Evolutionary conservation across 2,329 filamentous ascomycete species (phyloP).

Genomic region (Ophiostoma tasmaniense): DNA sequence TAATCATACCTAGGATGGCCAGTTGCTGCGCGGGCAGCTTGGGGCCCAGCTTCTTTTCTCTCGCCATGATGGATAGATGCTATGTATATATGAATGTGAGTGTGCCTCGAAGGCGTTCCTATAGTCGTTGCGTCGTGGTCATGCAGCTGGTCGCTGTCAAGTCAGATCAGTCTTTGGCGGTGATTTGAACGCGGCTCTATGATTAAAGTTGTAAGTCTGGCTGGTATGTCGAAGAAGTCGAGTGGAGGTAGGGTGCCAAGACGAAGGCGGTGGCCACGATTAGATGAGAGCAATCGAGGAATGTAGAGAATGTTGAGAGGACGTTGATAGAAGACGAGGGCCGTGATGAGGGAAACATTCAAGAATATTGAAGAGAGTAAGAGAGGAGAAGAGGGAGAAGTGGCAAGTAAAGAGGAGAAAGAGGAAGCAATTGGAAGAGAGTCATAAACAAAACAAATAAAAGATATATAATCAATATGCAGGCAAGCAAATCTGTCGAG

Average conservation of each 20-base stretch:
- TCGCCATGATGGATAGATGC: constrained; percentile 17
- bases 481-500: not conserved
- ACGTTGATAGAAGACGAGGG: not conserved
- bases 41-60: constrained; percentile 31
- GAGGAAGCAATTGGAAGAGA: not conserved
- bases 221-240: not conserved
- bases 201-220: not conserved
- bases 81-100: not conserved
- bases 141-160: not conserved
- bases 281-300: not conserved
- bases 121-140: not conserved
- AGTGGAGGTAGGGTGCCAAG: not conserved
- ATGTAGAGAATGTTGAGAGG: not conserved
- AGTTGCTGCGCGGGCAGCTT: constrained; percentile 71
- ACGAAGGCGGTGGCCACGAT: not conserved
- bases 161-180: not conserved
- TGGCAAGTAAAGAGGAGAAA: not conserved
- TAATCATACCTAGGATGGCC: constrained; percentile 58
- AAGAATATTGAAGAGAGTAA: not conserved
- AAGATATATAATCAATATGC: not conserved
- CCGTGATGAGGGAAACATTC: not conserved
- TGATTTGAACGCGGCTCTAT: not conserved
- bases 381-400: not conserved
- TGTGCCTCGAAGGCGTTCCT: not conserved
- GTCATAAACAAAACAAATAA: not conserved